phyloP scores from a whole-genome alignment of 2,329 filamentous ascomycete genomes.

The Colletotrichum sojae region DNA sequence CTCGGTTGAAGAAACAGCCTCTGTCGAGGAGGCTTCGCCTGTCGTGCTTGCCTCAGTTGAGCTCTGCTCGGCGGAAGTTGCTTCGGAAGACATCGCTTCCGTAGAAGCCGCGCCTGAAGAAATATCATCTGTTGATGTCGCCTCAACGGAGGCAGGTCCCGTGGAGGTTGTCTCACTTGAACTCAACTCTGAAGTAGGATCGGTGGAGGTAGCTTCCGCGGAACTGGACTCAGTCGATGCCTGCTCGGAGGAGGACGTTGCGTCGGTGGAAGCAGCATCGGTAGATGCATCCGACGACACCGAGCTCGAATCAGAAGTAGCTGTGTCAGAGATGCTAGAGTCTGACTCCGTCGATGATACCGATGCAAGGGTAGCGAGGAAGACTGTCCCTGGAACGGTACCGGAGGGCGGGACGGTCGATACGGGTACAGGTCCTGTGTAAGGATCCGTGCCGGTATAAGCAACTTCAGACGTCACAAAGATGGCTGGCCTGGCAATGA shows the following conservation, averaged over 20 bases:
- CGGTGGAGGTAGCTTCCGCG: not conserved
- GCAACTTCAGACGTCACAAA: conserved; percentile 24
- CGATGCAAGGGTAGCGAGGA: conserved; percentile 24
- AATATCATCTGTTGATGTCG: not conserved
- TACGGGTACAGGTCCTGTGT: conserved; percentile 19
- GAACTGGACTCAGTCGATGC: not conserved
- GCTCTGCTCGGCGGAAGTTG: not conserved
- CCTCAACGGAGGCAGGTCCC: not conserved
- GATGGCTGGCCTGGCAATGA: conserved; percentile 23
- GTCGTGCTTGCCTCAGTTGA: not conserved
- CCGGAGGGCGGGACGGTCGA: conserved; percentile 26
- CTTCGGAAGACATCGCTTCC: not conserved
- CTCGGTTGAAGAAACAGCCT: not conserved
- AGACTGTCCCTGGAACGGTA: conserved; percentile 28
- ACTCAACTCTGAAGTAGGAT: not conserved
- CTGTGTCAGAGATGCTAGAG: not conserved
- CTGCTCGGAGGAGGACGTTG: not conserved
- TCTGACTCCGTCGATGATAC: conserved; percentile 18
- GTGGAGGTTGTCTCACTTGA: not conserved
- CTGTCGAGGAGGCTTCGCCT: not conserved
- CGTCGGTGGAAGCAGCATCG: too few species aligned
- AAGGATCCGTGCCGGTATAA: conserved; percentile 16
- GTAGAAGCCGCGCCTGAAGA: not conserved
- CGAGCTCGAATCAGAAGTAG: conserved; percentile 16
- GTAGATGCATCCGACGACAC: conserved; percentile 22